Percentiles rank a stretch among this genome's conserved stretches.
Conservation (phyloP, 1,284 basidiomycete species). For the Cerioporus squamosus region DNA sequence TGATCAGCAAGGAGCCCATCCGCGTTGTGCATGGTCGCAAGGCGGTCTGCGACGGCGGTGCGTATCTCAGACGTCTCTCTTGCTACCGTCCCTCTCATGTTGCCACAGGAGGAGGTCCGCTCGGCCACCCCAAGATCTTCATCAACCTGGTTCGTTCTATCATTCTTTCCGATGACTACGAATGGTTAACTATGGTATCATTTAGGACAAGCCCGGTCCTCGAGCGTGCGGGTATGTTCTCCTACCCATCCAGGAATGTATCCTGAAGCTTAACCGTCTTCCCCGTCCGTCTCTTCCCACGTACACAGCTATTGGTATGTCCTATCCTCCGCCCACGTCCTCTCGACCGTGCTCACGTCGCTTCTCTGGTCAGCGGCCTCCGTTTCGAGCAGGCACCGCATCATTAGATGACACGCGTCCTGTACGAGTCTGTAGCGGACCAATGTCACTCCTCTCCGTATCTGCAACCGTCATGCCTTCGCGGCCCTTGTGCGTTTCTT, state of each 20-base stretch:
- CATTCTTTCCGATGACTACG: neutral
- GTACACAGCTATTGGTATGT: slow-evolving; percentile 80
- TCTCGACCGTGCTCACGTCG: slow-evolving; percentile 20
- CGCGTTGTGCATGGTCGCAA: slow-evolving; percentile 80
- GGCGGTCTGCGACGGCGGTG: slow-evolving; percentile 94
- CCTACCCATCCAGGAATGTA: slow-evolving; percentile 21
- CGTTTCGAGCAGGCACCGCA: slow-evolving; percentile 74
- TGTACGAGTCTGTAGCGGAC: slow-evolving; percentile 11
- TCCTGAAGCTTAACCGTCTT: slow-evolving; percentile 15
- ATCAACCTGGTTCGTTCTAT: slow-evolving; percentile 84
- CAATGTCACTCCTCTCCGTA: slow-evolving; percentile 6
- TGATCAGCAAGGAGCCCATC: slow-evolving; percentile 87
- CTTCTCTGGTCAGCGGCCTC: slow-evolving; percentile 63
- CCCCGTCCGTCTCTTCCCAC: slow-evolving; percentile 5
- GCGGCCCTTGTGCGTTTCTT: neutral
- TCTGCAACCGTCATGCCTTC: neutral
- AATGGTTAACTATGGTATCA: neutral
- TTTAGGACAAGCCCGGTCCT: slow-evolving; percentile 75
- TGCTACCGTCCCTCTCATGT: neutral
- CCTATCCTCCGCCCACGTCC: slow-evolving; percentile 3
- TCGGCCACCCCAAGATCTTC: slow-evolving; percentile 96
- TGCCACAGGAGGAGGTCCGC: slow-evolving; percentile 83
- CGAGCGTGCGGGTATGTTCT: slow-evolving; percentile 76
- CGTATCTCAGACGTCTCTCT: slow-evolving; percentile 33
- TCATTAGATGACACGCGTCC: slow-evolving; percentile 37